Evolutionary conservation across 495 filamentous ascomycete species (phyloP), one percentile per base, ranked within the genome.

Genomic region (Penicillium manginii): DNA sequence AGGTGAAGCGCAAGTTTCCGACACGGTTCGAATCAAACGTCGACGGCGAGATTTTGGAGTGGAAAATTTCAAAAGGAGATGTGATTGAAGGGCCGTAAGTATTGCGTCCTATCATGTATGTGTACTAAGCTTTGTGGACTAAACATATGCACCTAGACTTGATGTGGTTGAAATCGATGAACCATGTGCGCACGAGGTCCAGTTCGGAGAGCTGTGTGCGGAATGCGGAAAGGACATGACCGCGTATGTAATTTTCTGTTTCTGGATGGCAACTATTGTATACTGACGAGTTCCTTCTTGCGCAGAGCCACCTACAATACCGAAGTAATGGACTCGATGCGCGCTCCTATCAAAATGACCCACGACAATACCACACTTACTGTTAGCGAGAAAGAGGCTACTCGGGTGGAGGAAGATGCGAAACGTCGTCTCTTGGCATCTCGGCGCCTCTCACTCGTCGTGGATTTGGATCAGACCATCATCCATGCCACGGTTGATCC

Each of bases 191-290:
- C 94, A 99, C 73, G 88, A 90, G 63, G 80, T 96, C 31, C 94
- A 99, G 68, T 98, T 89, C 63, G 88, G 85, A 45, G 92, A 92
- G 14, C 81, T 99, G 43, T 99, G 94, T 75, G 90, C 84, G 33
- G 83, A 90, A 60, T 99, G 94, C 74, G 96, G 94, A 51, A 92
- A 96, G 78, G 93, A 99, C 70, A 98, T 99, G 96, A 97, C 91
- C 52, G 84, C 82, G 86, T 88, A 78, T 58, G 83, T 73, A 26
- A 52, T 54, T 15, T 6, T 2, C 32, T 3, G 9, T 29, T 21
- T 55, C 4, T 7, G 18, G 14, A 15, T 29, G 19, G 39, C 19
- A 29, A 29, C 2, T 58, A 15, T 49, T 33, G 12, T 0, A 47
- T 58, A 4, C 54, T 57, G 29, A 54, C 39, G 17, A 14, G 3